Percentiles rank a stretch among this genome's conserved stretches.
phyloP scores from a whole-genome alignment of 129 eudicot genomes.

The Rutidosis leptorrhynchoides region DNA sequence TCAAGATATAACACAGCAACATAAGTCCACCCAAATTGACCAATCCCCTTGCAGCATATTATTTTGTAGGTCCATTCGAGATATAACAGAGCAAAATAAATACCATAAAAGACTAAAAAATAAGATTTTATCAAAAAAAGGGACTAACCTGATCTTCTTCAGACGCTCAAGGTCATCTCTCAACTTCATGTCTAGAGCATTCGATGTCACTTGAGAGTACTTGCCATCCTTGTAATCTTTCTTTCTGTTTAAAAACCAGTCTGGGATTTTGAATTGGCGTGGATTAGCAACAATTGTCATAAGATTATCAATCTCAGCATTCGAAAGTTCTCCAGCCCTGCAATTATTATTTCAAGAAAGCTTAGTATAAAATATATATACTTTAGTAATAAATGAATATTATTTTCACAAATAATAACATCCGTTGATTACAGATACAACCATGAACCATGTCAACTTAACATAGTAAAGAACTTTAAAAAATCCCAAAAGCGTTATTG shows the following conservation, averaged over 20 bases:
- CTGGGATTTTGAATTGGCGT: conserved; percentile 70
- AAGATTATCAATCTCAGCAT: conserved; percentile 56
- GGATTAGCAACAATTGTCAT: conserved; percentile 69
- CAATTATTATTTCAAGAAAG: background rate
- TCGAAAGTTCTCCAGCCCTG: conserved; percentile 65
- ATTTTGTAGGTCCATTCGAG: background rate
- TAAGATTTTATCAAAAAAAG: background rate
- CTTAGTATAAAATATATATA: background rate
- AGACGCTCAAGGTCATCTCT: conserved; percentile 78
- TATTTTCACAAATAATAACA: no score
- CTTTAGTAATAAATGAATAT: no score
- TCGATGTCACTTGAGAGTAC: conserved; percentile 62
- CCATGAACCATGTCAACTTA: background rate
- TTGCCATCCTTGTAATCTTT: conserved; percentile 75
- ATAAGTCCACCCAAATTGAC: no score
- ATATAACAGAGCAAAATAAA: no score
- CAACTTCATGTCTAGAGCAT: conserved; percentile 69
- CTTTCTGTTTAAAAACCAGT: conserved; percentile 72
- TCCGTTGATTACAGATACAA: no score
- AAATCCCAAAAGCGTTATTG: background rate
- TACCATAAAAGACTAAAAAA: background rate
- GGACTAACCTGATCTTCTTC: conserved; percentile 64
- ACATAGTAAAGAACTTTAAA: no score
- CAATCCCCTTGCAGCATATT: background rate
- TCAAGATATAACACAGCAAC: no score